These are phyloP conservation scores for Cercospora sp. DNA, from an alignment of 2,329 filamentous ascomycete species.

Conservation along the genomic window DNA sequence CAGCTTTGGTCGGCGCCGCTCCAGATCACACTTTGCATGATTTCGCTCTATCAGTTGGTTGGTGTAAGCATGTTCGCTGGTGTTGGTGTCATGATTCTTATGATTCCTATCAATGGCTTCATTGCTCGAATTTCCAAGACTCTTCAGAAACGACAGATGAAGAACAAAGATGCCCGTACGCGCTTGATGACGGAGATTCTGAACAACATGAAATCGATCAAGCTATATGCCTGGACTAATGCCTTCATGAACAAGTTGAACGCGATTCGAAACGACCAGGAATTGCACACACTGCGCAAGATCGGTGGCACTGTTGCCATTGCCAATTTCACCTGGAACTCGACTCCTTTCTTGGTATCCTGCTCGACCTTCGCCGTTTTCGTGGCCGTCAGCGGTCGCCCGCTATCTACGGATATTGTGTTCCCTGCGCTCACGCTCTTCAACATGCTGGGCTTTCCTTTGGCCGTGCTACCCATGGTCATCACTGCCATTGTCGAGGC, in stretches of 20 bases:
- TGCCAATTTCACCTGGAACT: conserved; percentile 97
- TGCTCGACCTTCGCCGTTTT: conserved; percentile 96
- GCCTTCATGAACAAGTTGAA: conserved; percentile 98
- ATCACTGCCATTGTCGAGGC: conserved; percentile 96
- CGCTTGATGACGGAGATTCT: conserved; percentile 95
- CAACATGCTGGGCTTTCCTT: conserved; percentile 92
- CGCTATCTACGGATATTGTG: conserved; percentile 89
- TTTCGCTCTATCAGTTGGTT: conserved; percentile 92
- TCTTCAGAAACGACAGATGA: conserved; percentile 95
- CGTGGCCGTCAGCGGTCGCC: conserved; percentile 76
- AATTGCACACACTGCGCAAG: conserved; percentile 91
- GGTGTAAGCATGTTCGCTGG: conserved; percentile 95
- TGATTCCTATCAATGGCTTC: conserved; percentile 93
- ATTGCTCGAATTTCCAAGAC: conserved; percentile 93
- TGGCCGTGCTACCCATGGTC: conserved; percentile 94
- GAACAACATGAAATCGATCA: conserved; percentile 99
- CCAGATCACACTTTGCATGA: conserved; percentile 93
- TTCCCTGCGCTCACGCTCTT: conserved; percentile 92
- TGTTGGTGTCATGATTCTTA: conserved; percentile 90
- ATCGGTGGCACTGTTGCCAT: conserved; percentile 93
- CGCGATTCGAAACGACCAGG: conserved; percentile 90
- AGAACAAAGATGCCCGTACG: conserved; percentile 94
- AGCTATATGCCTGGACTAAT: conserved; percentile 94
- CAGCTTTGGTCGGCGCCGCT: conserved; percentile 97
- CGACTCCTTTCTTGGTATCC: conserved; percentile 94